Conservation (phyloP, 257 asterid species). For the Ocimum tenuiflorum region DNA sequence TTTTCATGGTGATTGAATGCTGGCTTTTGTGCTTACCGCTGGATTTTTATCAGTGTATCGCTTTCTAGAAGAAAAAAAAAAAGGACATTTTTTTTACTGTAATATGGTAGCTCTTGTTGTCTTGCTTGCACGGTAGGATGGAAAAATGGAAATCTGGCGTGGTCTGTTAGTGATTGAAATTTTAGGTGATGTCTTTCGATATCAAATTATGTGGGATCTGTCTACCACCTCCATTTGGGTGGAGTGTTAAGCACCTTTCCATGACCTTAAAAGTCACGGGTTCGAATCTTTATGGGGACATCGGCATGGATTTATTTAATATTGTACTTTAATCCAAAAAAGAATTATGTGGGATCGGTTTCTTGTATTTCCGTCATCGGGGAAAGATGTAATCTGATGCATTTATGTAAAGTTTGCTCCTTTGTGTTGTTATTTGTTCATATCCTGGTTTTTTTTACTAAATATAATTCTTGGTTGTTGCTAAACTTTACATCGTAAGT, state of each 20-base stretch:
- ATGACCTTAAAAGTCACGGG: no score
- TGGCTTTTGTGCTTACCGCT: not conserved
- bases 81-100: not conserved
- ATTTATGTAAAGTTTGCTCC: not conserved
- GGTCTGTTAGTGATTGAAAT: not conserved
- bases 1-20: not conserved
- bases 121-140: not conserved
- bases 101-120: not conserved
- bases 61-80: no score
- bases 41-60: no score
- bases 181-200: no score
- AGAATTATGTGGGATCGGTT: not conserved
- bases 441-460: not conserved
- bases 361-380: not conserved
- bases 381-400: not conserved
- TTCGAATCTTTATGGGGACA: no score
- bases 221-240: no score
- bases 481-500: no score
- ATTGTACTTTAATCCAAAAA: no score
- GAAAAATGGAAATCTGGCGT: not conserved
- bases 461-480: not conserved
- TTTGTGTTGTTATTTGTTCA: not conserved
- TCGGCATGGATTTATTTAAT: no score
- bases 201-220: no score
- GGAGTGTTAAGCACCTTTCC: not conserved